Evolutionary conservation across 2,329 filamentous ascomycete genomes (phyloP).

Genomic region (Aureobasidium mangrovei): DNA sequence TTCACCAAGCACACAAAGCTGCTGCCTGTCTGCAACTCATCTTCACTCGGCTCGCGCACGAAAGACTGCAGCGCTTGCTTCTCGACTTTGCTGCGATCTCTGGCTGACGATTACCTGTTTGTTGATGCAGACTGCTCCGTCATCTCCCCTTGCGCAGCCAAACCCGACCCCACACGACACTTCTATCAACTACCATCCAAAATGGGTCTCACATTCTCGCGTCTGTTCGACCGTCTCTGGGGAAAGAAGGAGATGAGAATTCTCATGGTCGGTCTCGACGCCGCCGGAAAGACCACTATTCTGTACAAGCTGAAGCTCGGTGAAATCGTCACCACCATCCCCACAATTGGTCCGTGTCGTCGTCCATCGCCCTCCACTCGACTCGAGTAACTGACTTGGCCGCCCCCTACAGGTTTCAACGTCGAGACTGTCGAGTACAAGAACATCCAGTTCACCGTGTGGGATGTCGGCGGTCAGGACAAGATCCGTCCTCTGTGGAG

Average conservation of each 20-base stretch:
- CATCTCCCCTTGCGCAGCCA: not conserved
- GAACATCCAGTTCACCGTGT: slow-evolving; percentile 99
- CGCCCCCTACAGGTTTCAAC: slow-evolving; percentile 61
- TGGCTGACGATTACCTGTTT: not conserved
- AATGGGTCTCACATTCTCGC: slow-evolving; percentile 91
- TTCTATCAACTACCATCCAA: slow-evolving; percentile 45
- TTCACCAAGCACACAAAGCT: slow-evolving; percentile 3
- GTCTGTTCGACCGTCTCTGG: slow-evolving; percentile 98
- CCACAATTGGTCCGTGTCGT: slow-evolving; percentile 62
- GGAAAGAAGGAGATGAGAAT: slow-evolving; percentile 98
- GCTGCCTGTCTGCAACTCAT: slow-evolving; percentile 5
- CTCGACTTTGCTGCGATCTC: not conserved
- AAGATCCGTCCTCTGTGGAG: slow-evolving; percentile 97
- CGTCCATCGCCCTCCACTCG: not conserved
- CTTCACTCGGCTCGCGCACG: not conserved
- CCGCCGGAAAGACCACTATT: slow-evolving; percentile 97
- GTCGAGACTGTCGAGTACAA: slow-evolving; percentile 98
- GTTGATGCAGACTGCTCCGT: slow-evolving; percentile 1
- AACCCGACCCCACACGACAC: slow-evolving; percentile 21
- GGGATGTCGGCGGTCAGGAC: slow-evolving; percentile 98
- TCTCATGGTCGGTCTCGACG: slow-evolving; percentile 95
- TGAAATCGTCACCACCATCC: slow-evolving; percentile 96
- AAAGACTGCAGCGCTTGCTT: not conserved
- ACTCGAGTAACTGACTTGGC: slow-evolving; percentile 9
- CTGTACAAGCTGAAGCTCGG: slow-evolving; percentile 98